phyloP scores from a whole-genome alignment of 371 early-diverging fungal genomes.

The Thermomucor indicae-seudaticae region DNA sequence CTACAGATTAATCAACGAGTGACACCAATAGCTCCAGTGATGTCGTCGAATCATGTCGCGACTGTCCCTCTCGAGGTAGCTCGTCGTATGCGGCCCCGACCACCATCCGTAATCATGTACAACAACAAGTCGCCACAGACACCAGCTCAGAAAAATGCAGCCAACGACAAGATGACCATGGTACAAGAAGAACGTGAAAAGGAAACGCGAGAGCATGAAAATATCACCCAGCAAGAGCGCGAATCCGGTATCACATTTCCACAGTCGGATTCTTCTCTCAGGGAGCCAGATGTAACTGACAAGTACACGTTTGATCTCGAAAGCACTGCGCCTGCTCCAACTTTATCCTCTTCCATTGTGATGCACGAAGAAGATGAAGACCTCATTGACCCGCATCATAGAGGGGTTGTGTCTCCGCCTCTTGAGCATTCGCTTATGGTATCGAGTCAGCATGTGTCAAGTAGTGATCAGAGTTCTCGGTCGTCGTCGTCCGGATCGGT shows the following conservation, averaged over 20 bases:
- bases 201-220: neutral
- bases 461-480: no score
- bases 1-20: no score
- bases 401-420: neutral
- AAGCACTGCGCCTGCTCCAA: constrained; percentile 3
- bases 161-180: neutral
- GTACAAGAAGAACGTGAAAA: neutral
- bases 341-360: constrained; percentile 4
- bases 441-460: no score
- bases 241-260: constrained; percentile 12
- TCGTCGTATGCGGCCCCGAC: constrained; percentile 58
- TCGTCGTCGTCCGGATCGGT: neutral
- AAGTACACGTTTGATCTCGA: constrained; percentile 5
- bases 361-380: constrained; percentile 22
- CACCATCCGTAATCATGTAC: constrained; percentile 49
- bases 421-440: neutral
- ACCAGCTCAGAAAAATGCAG: neutral
- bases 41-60: constrained; percentile 60
- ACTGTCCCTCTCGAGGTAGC: constrained; percentile 63
- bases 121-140: constrained; percentile 7
- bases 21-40: constrained; percentile 47
- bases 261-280: neutral
- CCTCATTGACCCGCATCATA: constrained; percentile 23
- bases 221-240: constrained; percentile 1
- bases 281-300: constrained; percentile 8